Evolutionary conservation across 176 grass and related monocot genomes (phyloP), one percentile per base, ranked within the genome.

Genomic region (Ensete ventricosum): DNA sequence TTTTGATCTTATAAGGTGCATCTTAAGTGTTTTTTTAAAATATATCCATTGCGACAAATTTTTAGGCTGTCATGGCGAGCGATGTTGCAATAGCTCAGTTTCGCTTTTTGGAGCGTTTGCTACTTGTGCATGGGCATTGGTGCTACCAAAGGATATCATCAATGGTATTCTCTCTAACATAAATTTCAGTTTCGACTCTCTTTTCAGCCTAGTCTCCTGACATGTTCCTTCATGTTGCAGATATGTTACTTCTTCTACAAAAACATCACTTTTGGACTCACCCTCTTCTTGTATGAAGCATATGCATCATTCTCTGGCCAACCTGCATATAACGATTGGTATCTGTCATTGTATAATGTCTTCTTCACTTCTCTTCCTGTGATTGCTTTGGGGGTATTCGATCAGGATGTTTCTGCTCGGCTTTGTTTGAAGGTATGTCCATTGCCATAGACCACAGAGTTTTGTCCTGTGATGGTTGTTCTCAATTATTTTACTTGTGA

Each of bases 211-310:
- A 80, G 43, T 17, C 52, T 55, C 64, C 34, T 82, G 53, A 77
- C 53, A 54, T 85, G 26, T 81, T 19, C 52, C 34, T 5, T 83
- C 76, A 29, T 21, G 79, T 67, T 82, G 85, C 89, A 99, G 96
- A 88, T 99, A 87, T 99, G 96, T 82, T 99, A 99, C 84, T 99
- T 99, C 88, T 99, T 99, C 83, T 99, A 99, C 91, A 99, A 99
- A 86, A 99, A 99, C 73, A 81, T 99, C 16, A 89, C 91, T 73
- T 99, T 99, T 68, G 96, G 96, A 14, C 77, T 91, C 24, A 99
- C 96, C 9, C 60, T 99, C 16, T 99, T 99, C 81, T 83, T 99
- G 50, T 99, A 89, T 21, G 96, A 99, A 79, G 96, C 91, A 52
- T 89, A 95, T 89, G 82, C 96, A 71, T 91, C 91, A 59, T 99